Conservation (phyloP, 257 asterid genomes). For the Asclepias syriaca region DNA sequence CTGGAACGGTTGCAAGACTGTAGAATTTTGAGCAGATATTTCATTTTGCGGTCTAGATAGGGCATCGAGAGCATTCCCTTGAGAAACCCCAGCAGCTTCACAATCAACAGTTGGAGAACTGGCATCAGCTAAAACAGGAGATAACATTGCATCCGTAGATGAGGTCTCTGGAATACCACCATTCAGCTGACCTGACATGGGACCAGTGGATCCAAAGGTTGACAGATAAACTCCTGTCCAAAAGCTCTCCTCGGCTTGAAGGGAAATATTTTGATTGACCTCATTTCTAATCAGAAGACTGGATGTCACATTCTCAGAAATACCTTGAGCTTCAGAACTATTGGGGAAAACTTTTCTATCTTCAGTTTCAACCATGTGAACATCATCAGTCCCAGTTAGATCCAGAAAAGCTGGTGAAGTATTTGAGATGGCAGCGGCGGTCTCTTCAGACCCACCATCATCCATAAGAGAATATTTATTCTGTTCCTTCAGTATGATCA, state of each 20-base stretch:
- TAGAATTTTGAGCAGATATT: constrained; percentile 25
- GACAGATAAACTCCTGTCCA: constrained; percentile 53
- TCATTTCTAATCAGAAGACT: constrained; percentile 17
- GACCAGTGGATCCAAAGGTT: constrained; percentile 28
- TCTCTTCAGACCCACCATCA: constrained; percentile 28
- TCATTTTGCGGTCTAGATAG: constrained; percentile 28
- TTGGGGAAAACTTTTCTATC: constrained; percentile 34
- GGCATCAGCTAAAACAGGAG: constrained; percentile 26
- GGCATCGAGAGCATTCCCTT: constrained; percentile 28
- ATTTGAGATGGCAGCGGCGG: constrained; percentile 26
- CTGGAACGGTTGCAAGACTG: constrained; percentile 42
- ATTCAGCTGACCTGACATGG: constrained; percentile 23
- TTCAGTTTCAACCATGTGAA: constrained; percentile 24
- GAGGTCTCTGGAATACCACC: constrained; percentile 23
- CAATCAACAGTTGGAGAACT: constrained; percentile 17
- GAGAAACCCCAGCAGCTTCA: constrained; percentile 26
- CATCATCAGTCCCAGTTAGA: constrained; percentile 55
- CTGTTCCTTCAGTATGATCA: constrained; percentile 31
- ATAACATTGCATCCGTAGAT: constrained; percentile 13
- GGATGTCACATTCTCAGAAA: constrained; percentile 13
- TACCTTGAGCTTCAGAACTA: constrained; percentile 21
- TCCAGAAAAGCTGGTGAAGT: constrained; percentile 37
- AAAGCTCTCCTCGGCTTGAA: constrained; percentile 29
- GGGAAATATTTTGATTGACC: constrained; percentile 24
- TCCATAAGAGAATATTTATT: constrained; percentile 27